Evolutionary conservation across 2,329 filamentous ascomycete species (phyloP).

Genomic region (Aschersonia sp.): DNA sequence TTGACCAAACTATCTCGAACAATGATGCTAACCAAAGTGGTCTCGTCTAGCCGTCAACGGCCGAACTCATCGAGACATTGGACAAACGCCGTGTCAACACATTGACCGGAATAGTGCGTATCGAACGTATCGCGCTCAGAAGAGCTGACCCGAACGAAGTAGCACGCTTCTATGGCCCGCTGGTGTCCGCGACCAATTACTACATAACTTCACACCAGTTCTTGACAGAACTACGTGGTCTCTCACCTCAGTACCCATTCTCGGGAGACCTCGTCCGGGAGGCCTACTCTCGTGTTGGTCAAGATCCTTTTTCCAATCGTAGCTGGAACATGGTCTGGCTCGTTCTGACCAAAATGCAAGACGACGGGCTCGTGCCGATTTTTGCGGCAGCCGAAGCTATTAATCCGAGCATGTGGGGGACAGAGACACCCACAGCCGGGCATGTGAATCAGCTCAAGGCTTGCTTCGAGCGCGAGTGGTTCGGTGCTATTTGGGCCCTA

Average conservation of each 20-base stretch:
- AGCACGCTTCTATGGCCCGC: slow-evolving; percentile 42
- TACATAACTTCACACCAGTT: slow-evolving; percentile 59
- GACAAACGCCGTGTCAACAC: slow-evolving; percentile 58
- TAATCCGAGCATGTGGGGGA: slow-evolving; percentile 57
- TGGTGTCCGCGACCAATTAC: slow-evolving; percentile 57
- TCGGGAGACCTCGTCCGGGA: slow-evolving; percentile 49
- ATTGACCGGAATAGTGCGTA: slow-evolving; percentile 54
- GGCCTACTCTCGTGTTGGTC: slow-evolving; percentile 47
- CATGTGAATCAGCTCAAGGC: slow-evolving; percentile 43
- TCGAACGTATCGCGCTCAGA: slow-evolving; percentile 49
- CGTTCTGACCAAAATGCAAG: slow-evolving; percentile 48
- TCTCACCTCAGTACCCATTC: slow-evolving; percentile 55
- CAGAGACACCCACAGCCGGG: slow-evolving; percentile 35
- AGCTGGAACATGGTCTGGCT: slow-evolving; percentile 71
- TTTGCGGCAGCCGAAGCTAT: slow-evolving; percentile 47
- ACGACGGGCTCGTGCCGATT: slow-evolving; percentile 43
- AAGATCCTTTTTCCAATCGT: slow-evolving; percentile 48
- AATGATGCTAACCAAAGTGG: not conserved
- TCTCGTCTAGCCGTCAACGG: slow-evolving; percentile 34
- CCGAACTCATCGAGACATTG: slow-evolving; percentile 47
- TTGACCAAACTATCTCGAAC: not conserved
- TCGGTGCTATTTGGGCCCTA: slow-evolving; percentile 47
- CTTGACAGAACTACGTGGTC: slow-evolving; percentile 51
- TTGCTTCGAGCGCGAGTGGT: slow-evolving; percentile 55
- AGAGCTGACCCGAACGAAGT: slow-evolving; percentile 44